Percentiles rank a stretch among this genome's conserved stretches.
Evolutionary conservation across 2,329 filamentous ascomycete genomes (phyloP).

Genomic region (Zalaria sp.): DNA sequence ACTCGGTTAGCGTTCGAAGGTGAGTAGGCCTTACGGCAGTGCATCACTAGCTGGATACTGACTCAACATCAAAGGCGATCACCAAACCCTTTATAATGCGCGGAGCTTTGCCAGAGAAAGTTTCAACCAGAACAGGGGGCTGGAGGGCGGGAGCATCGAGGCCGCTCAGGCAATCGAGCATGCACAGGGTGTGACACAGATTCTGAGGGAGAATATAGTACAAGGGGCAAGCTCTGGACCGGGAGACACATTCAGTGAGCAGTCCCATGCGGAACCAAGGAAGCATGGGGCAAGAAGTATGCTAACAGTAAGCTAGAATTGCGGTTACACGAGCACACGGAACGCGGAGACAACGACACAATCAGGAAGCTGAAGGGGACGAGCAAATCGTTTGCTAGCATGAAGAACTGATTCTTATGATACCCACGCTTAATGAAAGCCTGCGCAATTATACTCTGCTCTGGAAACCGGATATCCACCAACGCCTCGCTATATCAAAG

Average conservation of each 20-base stretch:
- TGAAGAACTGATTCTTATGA: constrained; percentile 18
- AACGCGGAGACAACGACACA: constrained; percentile 85
- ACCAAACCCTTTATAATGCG: constrained; percentile 53
- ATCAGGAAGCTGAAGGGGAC: constrained; percentile 49
- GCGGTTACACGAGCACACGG: constrained; percentile 79
- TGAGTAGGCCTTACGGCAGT: constrained; percentile 22
- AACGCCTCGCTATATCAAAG: constrained; percentile 8
- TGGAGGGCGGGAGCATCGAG: constrained; percentile 45
- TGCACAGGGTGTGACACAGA: constrained; percentile 67
- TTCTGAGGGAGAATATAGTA: constrained; percentile 74
- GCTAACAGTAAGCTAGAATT: constrained; percentile 46
- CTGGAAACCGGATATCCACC: neutral
- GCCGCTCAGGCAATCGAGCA: constrained; percentile 55
- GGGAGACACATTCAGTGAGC: neutral
- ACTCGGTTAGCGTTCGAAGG: constrained; percentile 73
- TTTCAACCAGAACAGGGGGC: constrained; percentile 54
- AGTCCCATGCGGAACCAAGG: constrained; percentile 7
- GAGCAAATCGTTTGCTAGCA: constrained; percentile 23
- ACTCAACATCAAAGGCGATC: constrained; percentile 46
- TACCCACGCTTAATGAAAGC: constrained; percentile 2
- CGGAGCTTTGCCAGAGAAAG: constrained; percentile 55
- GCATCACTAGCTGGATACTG: neutral
- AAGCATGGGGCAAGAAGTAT: constrained; percentile 4
- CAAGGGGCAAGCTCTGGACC: constrained; percentile 42
- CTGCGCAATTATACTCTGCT: neutral